phyloP scores from a whole-genome alignment of 257 asterid species.

The Henckelia pumila region DNA sequence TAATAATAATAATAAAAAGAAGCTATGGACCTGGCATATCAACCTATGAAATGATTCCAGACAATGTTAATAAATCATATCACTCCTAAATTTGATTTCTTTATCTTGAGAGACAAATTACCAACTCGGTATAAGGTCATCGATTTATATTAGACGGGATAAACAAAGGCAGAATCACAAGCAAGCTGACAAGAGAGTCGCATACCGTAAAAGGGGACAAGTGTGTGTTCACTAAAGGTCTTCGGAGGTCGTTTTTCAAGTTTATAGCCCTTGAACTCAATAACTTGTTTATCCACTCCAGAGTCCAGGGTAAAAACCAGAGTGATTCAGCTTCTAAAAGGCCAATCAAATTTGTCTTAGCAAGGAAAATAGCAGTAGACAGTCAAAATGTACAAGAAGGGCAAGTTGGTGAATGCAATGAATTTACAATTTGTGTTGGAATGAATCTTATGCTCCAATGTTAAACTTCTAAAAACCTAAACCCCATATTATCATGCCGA shows the following conservation, averaged over 20 bases:
- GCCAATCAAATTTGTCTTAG: neutral
- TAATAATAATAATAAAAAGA: too few relatives aligned
- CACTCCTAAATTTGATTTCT: neutral
- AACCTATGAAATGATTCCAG: neutral
- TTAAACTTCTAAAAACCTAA: neutral
- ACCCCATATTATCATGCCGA: neutral
- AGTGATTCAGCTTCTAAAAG: neutral
- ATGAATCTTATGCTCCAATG: neutral
- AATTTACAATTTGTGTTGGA: too few relatives aligned
- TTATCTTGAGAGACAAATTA: neutral
- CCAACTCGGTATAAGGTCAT: neutral
- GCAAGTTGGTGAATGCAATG: too few relatives aligned
- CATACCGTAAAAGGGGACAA: neutral
- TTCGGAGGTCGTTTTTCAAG: neutral
- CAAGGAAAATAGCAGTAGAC: neutral
- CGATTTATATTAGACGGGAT: neutral
- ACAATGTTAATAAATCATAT: neutral
- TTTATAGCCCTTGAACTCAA: neutral
- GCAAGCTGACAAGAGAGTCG: neutral
- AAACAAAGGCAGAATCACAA: neutral
- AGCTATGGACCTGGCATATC: neutral
- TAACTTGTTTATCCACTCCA: neutral
- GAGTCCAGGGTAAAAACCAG: neutral
- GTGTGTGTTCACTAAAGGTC: neutral
- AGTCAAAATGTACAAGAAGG: neutral